Evolutionary conservation across 2,329 filamentous ascomycete genomes (phyloP).

Genomic region (Arthroderma sp.): DNA sequence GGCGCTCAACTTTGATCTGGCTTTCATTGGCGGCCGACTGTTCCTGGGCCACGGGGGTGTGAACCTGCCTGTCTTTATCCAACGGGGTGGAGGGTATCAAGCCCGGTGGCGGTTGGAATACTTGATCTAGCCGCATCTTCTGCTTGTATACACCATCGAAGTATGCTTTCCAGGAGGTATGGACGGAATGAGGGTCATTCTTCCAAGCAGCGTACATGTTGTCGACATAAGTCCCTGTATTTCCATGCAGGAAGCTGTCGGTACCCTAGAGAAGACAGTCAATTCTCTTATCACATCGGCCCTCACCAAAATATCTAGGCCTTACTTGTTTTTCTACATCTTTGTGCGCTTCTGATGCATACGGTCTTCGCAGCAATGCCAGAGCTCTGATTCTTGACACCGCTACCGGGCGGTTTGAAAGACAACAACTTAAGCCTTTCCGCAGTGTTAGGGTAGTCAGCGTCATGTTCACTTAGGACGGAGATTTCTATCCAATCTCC

Average conservation of each 20-base stretch:
- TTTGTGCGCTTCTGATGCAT: conserved; percentile 17
- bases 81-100: conserved; percentile 69
- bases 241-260: conserved; percentile 67
- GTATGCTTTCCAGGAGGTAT: conserved; percentile 98
- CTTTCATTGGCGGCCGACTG: conserved; percentile 75
- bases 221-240: conserved; percentile 97
- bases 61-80: conserved; percentile 62
- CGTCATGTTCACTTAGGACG: no score
- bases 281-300: no score
- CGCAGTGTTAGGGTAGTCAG: no score
- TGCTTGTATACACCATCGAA: conserved; percentile 99
- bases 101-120: conserved; percentile 93
- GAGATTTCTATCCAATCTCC: no score
- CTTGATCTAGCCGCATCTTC: conserved; percentile 93
- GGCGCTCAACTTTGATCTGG: conserved; percentile 93
- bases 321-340: conserved; percentile 11
- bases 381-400: no score
- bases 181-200: conserved; percentile 79
- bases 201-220: conserved; percentile 99
- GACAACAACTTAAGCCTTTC: no score
- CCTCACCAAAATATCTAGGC: no score
- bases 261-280: no score
- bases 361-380: no score
- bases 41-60: conserved; percentile 50
- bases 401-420: no score